phyloP scores from a whole-genome alignment of 2,329 filamentous ascomycete genomes.

The Amauroascus verrucosus region DNA sequence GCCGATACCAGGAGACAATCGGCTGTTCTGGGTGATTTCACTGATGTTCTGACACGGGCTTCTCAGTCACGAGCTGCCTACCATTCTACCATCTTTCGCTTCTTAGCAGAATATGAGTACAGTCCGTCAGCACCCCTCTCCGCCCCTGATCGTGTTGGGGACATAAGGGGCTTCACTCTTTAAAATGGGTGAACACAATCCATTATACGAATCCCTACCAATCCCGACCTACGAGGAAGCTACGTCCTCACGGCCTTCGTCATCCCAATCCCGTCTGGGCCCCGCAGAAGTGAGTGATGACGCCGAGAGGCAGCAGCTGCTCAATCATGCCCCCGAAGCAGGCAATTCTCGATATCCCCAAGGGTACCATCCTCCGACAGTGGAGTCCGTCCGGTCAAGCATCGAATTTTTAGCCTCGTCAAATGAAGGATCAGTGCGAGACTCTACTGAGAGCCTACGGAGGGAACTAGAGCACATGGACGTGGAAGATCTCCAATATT shows the following conservation, averaged over 20 bases:
- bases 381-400: constrained; percentile 63
- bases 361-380: constrained; percentile 65
- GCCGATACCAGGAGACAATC: too few relatives aligned
- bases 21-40: too few relatives aligned
- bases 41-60: neutral
- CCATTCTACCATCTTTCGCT: neutral
- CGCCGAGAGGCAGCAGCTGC: constrained; percentile 66
- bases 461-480: constrained; percentile 85
- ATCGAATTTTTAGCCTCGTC: constrained; percentile 47
- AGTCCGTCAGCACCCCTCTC: constrained; percentile 18
- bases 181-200: constrained; percentile 45
- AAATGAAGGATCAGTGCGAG: constrained; percentile 42
- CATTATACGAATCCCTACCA: constrained; percentile 52
- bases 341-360: constrained; percentile 27
- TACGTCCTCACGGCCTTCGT: constrained; percentile 48
- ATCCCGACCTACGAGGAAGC: constrained; percentile 82
- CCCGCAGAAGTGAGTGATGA: constrained; percentile 56
- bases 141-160: constrained; percentile 14
- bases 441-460: constrained; percentile 56
- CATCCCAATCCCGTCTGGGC: constrained; percentile 40
- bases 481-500: constrained; percentile 55
- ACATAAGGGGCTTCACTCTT: constrained; percentile 7
- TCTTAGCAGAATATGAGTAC: constrained; percentile 11
- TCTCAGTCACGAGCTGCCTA: neutral
- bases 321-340: constrained; percentile 42